A percentile compares a stretch with the other conserved stretches of the same genome.
Conservation (phyloP, 441 rosid species). For the Eruca vesicaria region DNA sequence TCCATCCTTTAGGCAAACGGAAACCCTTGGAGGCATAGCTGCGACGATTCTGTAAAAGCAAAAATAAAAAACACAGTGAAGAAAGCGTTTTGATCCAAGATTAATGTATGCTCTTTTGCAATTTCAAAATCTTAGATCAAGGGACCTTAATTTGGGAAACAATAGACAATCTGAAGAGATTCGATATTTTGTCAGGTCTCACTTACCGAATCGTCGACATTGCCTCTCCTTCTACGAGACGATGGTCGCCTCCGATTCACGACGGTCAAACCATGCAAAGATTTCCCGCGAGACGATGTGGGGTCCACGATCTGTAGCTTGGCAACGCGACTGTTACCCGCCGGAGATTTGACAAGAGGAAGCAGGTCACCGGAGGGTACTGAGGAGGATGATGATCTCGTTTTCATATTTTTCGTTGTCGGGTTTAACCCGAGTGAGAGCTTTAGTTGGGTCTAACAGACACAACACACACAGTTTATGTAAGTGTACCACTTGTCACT, state of each 20-base stretch:
- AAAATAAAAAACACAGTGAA: neutral
- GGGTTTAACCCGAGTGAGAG: neutral
- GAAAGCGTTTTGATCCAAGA: neutral
- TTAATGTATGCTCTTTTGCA: neutral
- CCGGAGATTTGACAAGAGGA: neutral
- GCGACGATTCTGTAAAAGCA: slow-evolving; percentile 38
- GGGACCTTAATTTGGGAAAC: slow-evolving; percentile 4
- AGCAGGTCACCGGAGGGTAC: neutral
- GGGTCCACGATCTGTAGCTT: slow-evolving; percentile 35
- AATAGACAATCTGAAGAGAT: neutral
- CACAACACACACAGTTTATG: neutral
- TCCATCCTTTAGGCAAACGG: slow-evolving; percentile 54
- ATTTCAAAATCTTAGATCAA: neutral
- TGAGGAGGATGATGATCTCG: slow-evolving; percentile 32
- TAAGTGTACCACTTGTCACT: neutral
- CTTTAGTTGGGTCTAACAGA: neutral
- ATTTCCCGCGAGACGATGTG: slow-evolving; percentile 11
- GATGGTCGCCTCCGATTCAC: slow-evolving; percentile 37
- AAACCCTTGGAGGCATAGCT: slow-evolving; percentile 34
- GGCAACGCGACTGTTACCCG: neutral
- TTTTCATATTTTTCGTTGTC: slow-evolving; percentile 25
- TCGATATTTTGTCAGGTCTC: neutral
- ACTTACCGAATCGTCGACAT: slow-evolving; percentile 33
- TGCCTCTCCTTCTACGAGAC: slow-evolving; percentile 10
- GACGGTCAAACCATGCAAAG: slow-evolving; percentile 40